These are phyloP conservation scores for Cercospora sp. DNA, from an alignment of 2,329 filamentous ascomycete species.

Conservation along the genomic window DNA sequence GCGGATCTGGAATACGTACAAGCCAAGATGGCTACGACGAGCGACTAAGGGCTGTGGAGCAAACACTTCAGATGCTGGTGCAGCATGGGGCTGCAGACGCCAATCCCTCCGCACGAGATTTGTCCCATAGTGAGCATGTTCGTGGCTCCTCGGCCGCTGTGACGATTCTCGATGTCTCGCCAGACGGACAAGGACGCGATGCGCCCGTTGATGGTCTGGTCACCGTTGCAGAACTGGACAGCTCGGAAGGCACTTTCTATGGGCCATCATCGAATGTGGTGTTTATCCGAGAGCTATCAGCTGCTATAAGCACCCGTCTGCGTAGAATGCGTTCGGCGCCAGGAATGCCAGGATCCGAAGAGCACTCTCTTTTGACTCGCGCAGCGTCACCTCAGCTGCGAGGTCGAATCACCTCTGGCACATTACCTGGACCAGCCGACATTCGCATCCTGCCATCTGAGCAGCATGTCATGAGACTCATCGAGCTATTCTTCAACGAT, in stretches of 20 bases:
- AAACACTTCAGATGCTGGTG: slow-evolving; percentile 7
- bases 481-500: slow-evolving; percentile 10
- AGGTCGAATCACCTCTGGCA: background rate
- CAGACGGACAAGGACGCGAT: background rate
- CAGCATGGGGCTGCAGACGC: background rate
- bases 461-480: background rate
- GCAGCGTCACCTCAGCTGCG: background rate
- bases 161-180: background rate
- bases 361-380: background rate
- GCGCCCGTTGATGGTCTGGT: slow-evolving; percentile 2
- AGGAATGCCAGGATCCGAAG: background rate
- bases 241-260: background rate
- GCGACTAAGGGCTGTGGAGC: slow-evolving; percentile 4
- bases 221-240: background rate
- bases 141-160: background rate
- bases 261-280: slow-evolving; percentile 5
- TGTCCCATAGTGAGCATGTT: too few relatives aligned
- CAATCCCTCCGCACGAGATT: background rate
- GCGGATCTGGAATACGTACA: background rate
- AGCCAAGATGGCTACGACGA: background rate
- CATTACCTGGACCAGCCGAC: background rate
- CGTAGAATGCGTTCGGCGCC: background rate
- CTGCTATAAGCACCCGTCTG: background rate
- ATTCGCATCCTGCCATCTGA: background rate
- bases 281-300: background rate